These are phyloP conservation scores for Kwoniella mangroviensis DNA, from an alignment of 768 basidiomycete species.

Conservation along the genomic window DNA sequence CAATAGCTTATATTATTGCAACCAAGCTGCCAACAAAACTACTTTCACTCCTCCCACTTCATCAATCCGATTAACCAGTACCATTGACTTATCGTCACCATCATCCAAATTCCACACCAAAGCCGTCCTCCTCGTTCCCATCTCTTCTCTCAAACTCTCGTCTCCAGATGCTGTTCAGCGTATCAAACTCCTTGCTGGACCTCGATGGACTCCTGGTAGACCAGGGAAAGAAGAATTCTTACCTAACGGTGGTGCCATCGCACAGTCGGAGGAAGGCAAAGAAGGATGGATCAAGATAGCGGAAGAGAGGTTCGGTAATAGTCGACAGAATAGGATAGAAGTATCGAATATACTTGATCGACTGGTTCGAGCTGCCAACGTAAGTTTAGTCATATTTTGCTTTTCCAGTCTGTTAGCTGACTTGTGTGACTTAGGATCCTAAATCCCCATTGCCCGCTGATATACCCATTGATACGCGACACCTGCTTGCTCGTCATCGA, in stretches of 20 bases:
- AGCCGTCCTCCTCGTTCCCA: conserved; percentile 73
- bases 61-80: conserved; percentile 63
- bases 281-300: conserved; percentile 89
- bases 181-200: conserved; percentile 84
- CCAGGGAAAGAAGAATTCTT: conserved; percentile 33
- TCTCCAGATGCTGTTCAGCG: conserved; percentile 74
- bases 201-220: conserved; percentile 73
- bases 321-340: conserved; percentile 91
- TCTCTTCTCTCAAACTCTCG: conserved; percentile 72
- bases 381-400: conserved; percentile 60
- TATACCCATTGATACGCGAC: conserved; percentile 80
- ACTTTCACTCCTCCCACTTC: conserved; percentile 69
- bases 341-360: conserved; percentile 82
- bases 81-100: conserved; percentile 74
- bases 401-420: background rate
- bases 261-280: conserved; percentile 42
- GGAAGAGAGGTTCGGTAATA: conserved; percentile 81
- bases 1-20: too few species aligned
- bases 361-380: conserved; percentile 81
- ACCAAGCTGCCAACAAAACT: conserved; percentile 75
- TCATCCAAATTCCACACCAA: conserved; percentile 73
- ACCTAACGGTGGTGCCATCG: conserved; percentile 1
- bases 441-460: conserved; percentile 52
- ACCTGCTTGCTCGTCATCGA: conserved; percentile 71
- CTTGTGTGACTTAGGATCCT: conserved; percentile 27